Base-by-base conservation (phyloP, 2,329 filamentous ascomycete genomes). In the Colletotrichum caudatum region DNA sequence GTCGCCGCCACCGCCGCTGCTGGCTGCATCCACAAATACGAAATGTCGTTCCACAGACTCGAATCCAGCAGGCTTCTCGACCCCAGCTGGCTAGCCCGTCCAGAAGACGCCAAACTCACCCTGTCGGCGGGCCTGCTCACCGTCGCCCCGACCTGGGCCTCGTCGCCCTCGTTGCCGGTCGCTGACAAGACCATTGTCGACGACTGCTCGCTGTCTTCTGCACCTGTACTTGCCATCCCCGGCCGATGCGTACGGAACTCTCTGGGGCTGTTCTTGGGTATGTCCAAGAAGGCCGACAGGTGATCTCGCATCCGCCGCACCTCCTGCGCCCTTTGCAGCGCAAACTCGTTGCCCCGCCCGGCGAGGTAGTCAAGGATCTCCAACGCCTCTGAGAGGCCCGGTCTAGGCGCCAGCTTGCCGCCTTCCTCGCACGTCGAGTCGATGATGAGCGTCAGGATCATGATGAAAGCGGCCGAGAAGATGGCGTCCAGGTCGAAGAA, bases 291-390 rank as follows among this genome's bases (percentile, higher is more conserved):
- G 9, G 57, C 58, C 3, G 68, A 61, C 18, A 71, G 51, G n/a
- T 62, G 68, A 37, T 71, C 64, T 1, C 68, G 46, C 68, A 71
- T 68, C 6, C 64, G 64, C 18, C 68, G 50, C 14, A 67, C 68
- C 18, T 71, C 68, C 16, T 44, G 57, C 23, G 68, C 68, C 12
- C 68, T 18, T 18, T 71, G 68, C 6, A 67, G 37, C 1, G 77
- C 77, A 50, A 78, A 78, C 0, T 73, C 74, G 58, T 78, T 79
- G 7, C 77, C 76, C 4, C 76, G 69, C 2, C 76, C 77, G 12
- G 74, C 77, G 0, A 78, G 73, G 26, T 79, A 75, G 41, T 78
- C 77, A n/a, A 78, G 67, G 14, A 77, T 78, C 29, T 77, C 77
- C 41, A 78, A 26, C 0, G 77, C 77, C 2, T 78, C 76, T 0